Conservation (phyloP, 176 grass and related monocot genomes). For the Aegilops speltoides region DNA sequence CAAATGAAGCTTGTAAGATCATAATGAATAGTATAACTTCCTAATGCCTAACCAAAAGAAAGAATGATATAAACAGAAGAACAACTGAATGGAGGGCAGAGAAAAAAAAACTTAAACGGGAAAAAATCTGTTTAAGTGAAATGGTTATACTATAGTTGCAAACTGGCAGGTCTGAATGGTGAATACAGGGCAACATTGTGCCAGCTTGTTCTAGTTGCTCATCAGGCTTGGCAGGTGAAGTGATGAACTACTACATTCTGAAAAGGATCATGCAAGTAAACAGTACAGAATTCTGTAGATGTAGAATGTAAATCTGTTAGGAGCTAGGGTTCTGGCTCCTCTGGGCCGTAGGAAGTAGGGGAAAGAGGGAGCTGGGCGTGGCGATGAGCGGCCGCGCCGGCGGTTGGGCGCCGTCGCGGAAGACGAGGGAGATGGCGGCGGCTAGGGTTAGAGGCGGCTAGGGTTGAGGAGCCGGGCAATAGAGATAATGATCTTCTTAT, state of each 20-base stretch:
- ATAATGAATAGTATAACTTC: neutral
- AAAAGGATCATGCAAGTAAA: neutral
- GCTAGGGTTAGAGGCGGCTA: too few species aligned
- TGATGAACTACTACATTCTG: neutral
- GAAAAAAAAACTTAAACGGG: neutral
- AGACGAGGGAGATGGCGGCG: too few species aligned
- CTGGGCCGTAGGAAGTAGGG: too few species aligned
- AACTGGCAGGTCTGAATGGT: neutral
- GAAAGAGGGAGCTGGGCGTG: too few species aligned
- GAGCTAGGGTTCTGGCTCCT: too few species aligned
- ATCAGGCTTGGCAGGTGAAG: neutral
- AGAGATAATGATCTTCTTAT: too few species aligned
- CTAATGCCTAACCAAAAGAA: neutral
- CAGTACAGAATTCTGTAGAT: neutral
- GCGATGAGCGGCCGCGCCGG: too few species aligned
- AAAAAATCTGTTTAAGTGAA: neutral
- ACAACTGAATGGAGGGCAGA: neutral
- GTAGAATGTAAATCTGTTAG: constrained; percentile 2
- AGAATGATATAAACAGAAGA: neutral
- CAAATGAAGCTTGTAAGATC: constrained; percentile 19
- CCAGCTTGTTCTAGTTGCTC: neutral
- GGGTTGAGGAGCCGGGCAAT: too few species aligned
- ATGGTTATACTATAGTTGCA: neutral
- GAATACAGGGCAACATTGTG: neutral
- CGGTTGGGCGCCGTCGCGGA: too few species aligned